These are phyloP conservation scores for Bruguiera gymnorhiza DNA, from an alignment of 345 rosid genomes.

Conservation along the genomic window DNA sequence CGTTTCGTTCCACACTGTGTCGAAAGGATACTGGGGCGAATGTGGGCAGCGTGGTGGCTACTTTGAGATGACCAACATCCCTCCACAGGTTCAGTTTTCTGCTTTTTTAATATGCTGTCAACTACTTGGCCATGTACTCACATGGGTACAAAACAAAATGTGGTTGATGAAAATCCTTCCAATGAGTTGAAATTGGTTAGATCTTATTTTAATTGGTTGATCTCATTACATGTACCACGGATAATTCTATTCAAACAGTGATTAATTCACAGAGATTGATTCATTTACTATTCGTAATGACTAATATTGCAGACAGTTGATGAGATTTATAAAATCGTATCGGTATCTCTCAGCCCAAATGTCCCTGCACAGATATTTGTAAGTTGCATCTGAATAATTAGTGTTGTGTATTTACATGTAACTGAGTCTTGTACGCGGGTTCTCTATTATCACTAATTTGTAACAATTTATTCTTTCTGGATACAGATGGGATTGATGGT, in stretches of 20 bases:
- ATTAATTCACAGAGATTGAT: conserved; percentile 2
- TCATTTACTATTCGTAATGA: conserved; percentile 9
- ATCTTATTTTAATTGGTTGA: no score
- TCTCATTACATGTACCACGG: background rate
- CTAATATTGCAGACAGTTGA: conserved; percentile 70
- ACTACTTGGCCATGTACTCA: background rate
- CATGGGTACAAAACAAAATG: background rate
- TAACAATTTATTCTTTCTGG: conserved; percentile 10
- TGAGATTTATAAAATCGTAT: conserved; percentile 92
- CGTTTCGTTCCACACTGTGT: conserved; percentile 90
- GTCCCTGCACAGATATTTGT: conserved; percentile 98
- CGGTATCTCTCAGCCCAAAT: conserved; percentile 88
- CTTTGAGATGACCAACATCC: conserved; percentile 98
- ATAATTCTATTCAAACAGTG: conserved; percentile 9
- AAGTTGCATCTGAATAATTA: conserved; percentile 34
- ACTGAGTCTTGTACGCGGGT: conserved; percentile 8
- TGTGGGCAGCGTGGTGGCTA: conserved; percentile 99
- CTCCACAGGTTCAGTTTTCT: conserved; percentile 57
- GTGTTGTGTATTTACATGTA: conserved; percentile 3
- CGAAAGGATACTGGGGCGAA: conserved; percentile 99
- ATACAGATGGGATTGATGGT: conserved; percentile 98
- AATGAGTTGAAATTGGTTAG: no score
- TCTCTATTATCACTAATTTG: background rate
- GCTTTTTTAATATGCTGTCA: background rate
- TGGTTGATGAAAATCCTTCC: no score